phyloP scores from a whole-genome alignment of 352 stramenopile genomes.

The Globisporangium spiculum region DNA sequence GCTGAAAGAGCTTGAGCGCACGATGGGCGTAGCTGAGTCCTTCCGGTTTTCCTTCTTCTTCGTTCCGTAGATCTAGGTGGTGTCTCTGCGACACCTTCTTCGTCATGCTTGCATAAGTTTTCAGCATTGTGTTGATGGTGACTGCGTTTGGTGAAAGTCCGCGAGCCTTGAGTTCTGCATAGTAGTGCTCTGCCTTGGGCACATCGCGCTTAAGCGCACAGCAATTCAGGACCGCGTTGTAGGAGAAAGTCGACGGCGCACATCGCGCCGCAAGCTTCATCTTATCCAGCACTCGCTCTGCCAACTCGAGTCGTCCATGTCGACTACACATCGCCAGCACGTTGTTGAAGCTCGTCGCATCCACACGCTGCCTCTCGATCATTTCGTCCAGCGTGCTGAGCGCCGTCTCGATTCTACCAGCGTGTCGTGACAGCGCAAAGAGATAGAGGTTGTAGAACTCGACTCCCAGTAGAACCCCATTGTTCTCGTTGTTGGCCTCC shows the following conservation, averaged over 20 bases:
- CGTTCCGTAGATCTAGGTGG: background rate
- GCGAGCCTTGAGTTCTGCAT: constrained; percentile 36
- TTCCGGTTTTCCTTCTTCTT: background rate
- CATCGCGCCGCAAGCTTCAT: constrained; percentile 29
- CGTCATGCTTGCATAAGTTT: constrained; percentile 26
- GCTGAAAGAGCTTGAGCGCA: constrained; percentile 25
- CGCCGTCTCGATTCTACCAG: constrained; percentile 23
- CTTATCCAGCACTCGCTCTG: constrained; percentile 31
- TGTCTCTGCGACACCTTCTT: background rate
- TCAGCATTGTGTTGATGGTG: constrained; percentile 57
- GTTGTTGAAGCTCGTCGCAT: constrained; percentile 31
- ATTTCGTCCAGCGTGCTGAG: constrained; percentile 38
- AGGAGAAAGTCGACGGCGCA: constrained; percentile 16
- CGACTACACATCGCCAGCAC: constrained; percentile 38
- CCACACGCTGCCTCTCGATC: constrained; percentile 19
- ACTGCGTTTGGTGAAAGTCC: constrained; percentile 30
- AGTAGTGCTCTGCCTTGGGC: constrained; percentile 26
- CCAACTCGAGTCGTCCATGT: constrained; percentile 25
- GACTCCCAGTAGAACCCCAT: background rate
- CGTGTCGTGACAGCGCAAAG: constrained; percentile 4
- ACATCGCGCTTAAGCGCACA: constrained; percentile 34
- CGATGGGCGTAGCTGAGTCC: constrained; percentile 30
- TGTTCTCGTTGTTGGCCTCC: background rate
- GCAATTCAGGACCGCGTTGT: constrained; percentile 49
- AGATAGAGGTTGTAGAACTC: constrained; percentile 19